Percentiles rank a stretch among this genome's conserved stretches.
Conservation (phyloP, 2,329 filamentous ascomycete species). For the Dothiorella sarmentorum region DNA sequence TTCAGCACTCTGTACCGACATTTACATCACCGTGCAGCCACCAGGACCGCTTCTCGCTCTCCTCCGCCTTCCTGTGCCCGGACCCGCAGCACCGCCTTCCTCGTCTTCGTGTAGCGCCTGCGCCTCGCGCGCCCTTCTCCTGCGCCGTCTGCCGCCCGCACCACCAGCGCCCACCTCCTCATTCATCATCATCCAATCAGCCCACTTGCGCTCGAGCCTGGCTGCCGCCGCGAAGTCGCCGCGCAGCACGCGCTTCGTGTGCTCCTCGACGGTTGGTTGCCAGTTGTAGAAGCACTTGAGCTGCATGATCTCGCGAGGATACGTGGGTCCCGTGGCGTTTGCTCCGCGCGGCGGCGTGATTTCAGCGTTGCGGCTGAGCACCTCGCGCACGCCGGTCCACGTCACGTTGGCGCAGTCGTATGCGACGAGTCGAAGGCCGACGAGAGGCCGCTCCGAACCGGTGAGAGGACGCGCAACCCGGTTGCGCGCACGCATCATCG, state of each 20-base stretch:
- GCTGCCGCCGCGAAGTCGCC: conserved; percentile 72
- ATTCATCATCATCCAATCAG: conserved; percentile 86
- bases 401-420: conserved; percentile 92
- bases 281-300: conserved; percentile 94
- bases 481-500: conserved; percentile 68
- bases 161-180: conserved; percentile 76
- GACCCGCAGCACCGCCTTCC: conserved; percentile 59
- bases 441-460: conserved; percentile 31
- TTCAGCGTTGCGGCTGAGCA: conserved; percentile 80
- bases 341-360: conserved; percentile 46
- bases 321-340: conserved; percentile 45
- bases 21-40: conserved; percentile 48
- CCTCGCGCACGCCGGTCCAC: conserved; percentile 85
- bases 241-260: conserved; percentile 77
- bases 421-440: conserved; percentile 72
- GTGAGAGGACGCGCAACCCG: conserved; percentile 39
- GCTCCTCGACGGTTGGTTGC: conserved; percentile 92
- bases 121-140: conserved; percentile 76
- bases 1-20: not conserved
- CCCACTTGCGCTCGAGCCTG: conserved; percentile 86
- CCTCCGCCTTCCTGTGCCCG: conserved; percentile 42
- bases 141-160: conserved; percentile 61
- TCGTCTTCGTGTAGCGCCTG: conserved; percentile 77
- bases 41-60: conserved; percentile 47
- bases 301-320: conserved; percentile 74